Percentiles rank a stretch among this genome's conserved stretches.
Evolutionary conservation across 164 flowering plant genomes (phyloP).

Genomic region (Stephania cephalantha): DNA sequence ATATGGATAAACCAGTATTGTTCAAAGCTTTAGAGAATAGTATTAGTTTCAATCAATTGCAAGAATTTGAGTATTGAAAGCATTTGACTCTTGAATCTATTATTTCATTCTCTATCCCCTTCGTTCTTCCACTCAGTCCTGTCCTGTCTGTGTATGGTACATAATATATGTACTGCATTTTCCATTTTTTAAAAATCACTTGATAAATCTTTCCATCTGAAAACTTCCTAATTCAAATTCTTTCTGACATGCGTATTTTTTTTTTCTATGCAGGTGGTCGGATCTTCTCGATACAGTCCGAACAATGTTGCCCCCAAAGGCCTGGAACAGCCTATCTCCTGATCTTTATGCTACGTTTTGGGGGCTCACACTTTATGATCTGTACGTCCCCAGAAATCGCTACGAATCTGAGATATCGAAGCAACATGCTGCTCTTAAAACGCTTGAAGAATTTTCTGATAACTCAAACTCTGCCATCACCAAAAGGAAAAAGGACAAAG

Average conservation of each 20-base stretch:
- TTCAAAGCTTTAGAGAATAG: not conserved
- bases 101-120: not conserved
- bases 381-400: constrained; percentile 82
- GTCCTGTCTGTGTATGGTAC: not conserved
- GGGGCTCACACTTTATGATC: constrained; percentile 98
- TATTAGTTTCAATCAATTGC: not conserved
- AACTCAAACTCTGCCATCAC: constrained; percentile 92
- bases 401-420: constrained; percentile 86
- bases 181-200: not conserved
- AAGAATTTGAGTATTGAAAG: not conserved
- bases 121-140: not conserved
- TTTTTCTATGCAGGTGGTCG: constrained; percentile 70
- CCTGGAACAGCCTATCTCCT: constrained; percentile 99
- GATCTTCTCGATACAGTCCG: constrained; percentile 77
- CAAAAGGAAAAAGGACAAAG: constrained; percentile 95
- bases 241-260: not conserved
- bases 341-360: constrained; percentile 97
- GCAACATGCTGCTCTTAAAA: constrained; percentile 87
- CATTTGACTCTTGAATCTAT: not conserved
- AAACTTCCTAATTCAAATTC: not conserved
- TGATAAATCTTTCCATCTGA: not conserved
- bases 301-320: constrained; percentile 85
- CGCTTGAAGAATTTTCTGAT: constrained; percentile 92
- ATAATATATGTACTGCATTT: not conserved
- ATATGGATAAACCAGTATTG: not conserved